Percentiles rank a stretch among this genome's conserved stretches.
These are phyloP conservation scores for Candida schatavii DNA, from an alignment of 805 yeast genomes.

Conservation along the genomic window DNA sequence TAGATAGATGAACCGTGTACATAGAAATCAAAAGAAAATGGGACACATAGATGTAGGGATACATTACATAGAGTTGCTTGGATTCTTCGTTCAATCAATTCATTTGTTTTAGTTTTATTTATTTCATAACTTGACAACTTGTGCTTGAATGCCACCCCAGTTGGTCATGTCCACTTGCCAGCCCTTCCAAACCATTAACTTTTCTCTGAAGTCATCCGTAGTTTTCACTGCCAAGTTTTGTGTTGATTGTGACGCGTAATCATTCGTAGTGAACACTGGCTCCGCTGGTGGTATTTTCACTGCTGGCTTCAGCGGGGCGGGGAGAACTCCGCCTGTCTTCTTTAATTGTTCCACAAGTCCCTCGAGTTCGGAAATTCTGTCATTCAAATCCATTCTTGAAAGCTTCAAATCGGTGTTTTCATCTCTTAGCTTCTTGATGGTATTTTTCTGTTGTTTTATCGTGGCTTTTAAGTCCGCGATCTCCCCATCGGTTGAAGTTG, in stretches of 20 bases:
- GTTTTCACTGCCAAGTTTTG: slow-evolving; percentile 15
- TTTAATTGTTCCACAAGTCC: slow-evolving; percentile 15
- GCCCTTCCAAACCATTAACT: slow-evolving; percentile 69
- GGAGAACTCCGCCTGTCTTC: neutral
- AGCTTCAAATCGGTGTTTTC: slow-evolving; percentile 43
- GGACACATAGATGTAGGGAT: neutral
- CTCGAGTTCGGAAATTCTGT: slow-evolving; percentile 30
- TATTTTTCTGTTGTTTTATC: slow-evolving; percentile 29
- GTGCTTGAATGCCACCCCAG: slow-evolving; percentile 70
- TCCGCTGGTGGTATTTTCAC: slow-evolving; percentile 22
- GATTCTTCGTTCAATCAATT: neutral
- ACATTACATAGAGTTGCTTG: no score
- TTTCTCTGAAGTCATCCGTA: slow-evolving; percentile 51
- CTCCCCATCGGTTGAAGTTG: slow-evolving; percentile 4
- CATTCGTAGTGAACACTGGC: slow-evolving; percentile 28
- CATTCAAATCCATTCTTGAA: slow-evolving; percentile 35
- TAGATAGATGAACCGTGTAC: slow-evolving; percentile 17
- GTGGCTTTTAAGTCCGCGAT: slow-evolving; percentile 20
- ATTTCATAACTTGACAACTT: neutral
- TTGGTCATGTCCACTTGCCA: slow-evolving; percentile 85
- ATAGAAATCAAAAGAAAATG: slow-evolving; percentile 4
- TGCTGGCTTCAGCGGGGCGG: neutral
- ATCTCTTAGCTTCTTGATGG: slow-evolving; percentile 36
- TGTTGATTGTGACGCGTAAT: slow-evolving; percentile 26
- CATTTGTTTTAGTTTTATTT: neutral